These are phyloP conservation scores for Casuarina cunninghamiana DNA, from an alignment of 306 rosid species.

Conservation along the genomic window DNA sequence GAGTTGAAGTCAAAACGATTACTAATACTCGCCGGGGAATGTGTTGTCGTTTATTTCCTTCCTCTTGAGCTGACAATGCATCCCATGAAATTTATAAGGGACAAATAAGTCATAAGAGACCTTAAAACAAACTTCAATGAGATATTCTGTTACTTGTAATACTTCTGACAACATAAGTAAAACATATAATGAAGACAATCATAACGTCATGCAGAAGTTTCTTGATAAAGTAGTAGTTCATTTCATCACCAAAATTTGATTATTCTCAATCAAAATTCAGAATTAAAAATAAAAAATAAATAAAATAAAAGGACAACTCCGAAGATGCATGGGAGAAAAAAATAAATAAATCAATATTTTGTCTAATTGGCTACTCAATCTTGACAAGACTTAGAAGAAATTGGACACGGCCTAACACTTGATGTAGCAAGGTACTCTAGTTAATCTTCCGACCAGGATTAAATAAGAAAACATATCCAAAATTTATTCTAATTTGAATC, in stretches of 20 bases:
- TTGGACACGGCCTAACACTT: neutral
- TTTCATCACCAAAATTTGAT: too few relatives aligned
- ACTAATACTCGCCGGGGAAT: neutral
- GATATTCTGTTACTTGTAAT: neutral
- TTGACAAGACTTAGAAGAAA: neutral
- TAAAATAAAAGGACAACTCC: too few relatives aligned
- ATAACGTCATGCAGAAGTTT: too few relatives aligned
- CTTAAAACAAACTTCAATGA: neutral
- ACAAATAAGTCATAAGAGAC: neutral
- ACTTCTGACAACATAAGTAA: neutral
- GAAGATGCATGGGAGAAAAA: neutral
- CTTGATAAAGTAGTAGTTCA: too few relatives aligned
- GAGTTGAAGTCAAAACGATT: neutral
- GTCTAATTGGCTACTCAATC: neutral
- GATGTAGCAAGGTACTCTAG: too few relatives aligned
- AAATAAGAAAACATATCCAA: too few relatives aligned
- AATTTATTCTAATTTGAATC: too few relatives aligned
- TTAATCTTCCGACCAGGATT: too few relatives aligned
- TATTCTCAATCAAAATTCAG: neutral
- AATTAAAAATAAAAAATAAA: too few relatives aligned
- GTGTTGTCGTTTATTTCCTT: neutral
- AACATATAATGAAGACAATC: too few relatives aligned
- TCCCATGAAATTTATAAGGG: neutral
- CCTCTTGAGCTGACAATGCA: conserved; percentile 13
- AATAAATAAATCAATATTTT: neutral